phyloP scores from a whole-genome alignment of 2,329 filamentous ascomycete species.

The Monosporascus sp. region DNA sequence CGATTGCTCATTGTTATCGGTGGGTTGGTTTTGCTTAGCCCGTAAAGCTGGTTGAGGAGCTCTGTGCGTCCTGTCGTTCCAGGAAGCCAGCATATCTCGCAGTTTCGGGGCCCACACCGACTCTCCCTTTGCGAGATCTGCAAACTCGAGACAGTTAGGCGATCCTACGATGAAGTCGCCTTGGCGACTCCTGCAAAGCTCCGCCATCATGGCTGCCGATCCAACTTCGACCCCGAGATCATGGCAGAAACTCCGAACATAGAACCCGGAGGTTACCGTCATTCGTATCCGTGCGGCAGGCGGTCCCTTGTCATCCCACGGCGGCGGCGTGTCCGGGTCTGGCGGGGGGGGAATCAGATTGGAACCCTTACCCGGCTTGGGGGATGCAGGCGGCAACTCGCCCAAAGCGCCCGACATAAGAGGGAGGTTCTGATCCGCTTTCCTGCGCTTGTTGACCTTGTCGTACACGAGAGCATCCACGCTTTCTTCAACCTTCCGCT shows the following conservation, averaged over 20 bases:
- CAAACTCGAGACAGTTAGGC: constrained; percentile 70
- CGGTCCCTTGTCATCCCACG: constrained; percentile 58
- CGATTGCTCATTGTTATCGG: neutral
- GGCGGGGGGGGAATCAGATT: constrained; percentile 48
- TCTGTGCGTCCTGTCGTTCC: constrained; percentile 26
- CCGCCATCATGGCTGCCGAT: constrained; percentile 81
- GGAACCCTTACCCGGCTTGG: constrained; percentile 39
- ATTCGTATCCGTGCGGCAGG: constrained; percentile 80
- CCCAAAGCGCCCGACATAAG: constrained; percentile 56
- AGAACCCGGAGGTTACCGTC: constrained; percentile 94
- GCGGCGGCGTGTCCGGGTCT: constrained; percentile 43
- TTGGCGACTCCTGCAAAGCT: constrained; percentile 75
- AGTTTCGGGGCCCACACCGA: constrained; percentile 78
- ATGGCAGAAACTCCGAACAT: constrained; percentile 89
- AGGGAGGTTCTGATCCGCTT: constrained; percentile 30
- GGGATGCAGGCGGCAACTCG: constrained; percentile 39
- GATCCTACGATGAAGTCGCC: constrained; percentile 69
- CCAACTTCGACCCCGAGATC: constrained; percentile 80
- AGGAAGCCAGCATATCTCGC: constrained; percentile 40
- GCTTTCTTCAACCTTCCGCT: constrained; percentile 52
- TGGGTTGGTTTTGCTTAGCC: constrained; percentile 9
- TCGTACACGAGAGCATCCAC: constrained; percentile 54
- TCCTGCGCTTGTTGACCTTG: constrained; percentile 35
- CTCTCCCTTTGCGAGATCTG: constrained; percentile 71
- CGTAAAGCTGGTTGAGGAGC: constrained; percentile 7